Percentiles rank a stretch among this genome's conserved stretches.
Conservation (phyloP, 495 filamentous ascomycete species). For the Parmelia sp. region DNA sequence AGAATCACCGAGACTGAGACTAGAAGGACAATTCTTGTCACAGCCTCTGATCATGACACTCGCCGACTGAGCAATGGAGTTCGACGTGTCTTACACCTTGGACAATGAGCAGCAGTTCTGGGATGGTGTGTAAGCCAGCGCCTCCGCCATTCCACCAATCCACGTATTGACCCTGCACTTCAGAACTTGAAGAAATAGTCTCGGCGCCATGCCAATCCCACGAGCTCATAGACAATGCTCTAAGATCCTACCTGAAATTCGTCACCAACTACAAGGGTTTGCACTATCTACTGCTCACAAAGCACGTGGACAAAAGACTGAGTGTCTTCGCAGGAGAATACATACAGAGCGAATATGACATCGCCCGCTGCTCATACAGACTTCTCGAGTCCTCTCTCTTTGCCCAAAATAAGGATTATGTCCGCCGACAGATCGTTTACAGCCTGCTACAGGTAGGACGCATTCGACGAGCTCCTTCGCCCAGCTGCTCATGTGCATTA, state of each 20-base stretch:
- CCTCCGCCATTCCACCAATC: conserved; percentile 17
- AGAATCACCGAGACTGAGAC: not conserved
- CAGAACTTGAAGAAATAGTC: conserved; percentile 79
- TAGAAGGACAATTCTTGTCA: not conserved
- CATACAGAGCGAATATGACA: conserved; percentile 75
- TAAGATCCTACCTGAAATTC: conserved; percentile 77
- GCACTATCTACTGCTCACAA: conserved; percentile 15
- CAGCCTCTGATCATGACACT: conserved; percentile 8
- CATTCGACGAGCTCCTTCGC: not conserved
- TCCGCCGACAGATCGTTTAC: conserved; percentile 89
- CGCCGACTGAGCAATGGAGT: conserved; percentile 42
- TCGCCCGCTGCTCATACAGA: conserved; percentile 75
- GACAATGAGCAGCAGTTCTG: conserved; percentile 92
- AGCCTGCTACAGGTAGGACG: conserved; percentile 68
- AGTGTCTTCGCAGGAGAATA: conserved; percentile 57
- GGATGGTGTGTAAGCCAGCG: conserved; percentile 55
- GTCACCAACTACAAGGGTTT: conserved; percentile 67
- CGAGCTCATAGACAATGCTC: conserved; percentile 75
- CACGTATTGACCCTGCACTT: conserved; percentile 14
- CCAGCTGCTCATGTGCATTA: conserved; percentile 28
- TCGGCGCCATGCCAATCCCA: conserved; percentile 64
- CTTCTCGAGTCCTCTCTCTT: conserved; percentile 75
- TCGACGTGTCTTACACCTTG: conserved; percentile 59
- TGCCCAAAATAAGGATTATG: conserved; percentile 67
- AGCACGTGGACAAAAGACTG: conserved; percentile 11